These are phyloP conservation scores for Friedmanniomyces simplex DNA, from an alignment of 495 filamentous ascomycete genomes.

Conservation along the genomic window DNA sequence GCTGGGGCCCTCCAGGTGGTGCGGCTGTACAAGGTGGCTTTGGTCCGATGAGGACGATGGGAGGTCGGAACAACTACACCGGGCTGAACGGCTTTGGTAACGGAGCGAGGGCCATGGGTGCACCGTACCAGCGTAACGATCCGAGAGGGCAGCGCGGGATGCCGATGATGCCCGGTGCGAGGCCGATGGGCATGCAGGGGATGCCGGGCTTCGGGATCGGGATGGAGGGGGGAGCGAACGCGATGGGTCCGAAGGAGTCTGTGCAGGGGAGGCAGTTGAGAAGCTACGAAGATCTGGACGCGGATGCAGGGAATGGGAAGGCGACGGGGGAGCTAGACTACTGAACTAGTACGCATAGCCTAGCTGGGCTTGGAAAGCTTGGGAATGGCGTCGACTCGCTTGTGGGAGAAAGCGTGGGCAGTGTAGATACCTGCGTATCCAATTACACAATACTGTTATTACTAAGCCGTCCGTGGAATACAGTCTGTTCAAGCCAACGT, in stretches of 20 bases:
- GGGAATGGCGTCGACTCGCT: no score
- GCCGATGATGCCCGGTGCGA: conserved; percentile 30
- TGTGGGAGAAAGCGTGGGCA: no score
- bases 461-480: no score
- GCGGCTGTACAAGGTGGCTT: conserved; percentile 36
- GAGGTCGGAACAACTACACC: conserved; percentile 37
- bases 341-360: background rate
- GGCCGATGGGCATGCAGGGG: conserved; percentile 10
- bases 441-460: no score
- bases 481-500: no score
- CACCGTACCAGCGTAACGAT: conserved; percentile 43
- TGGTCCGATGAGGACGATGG: conserved; percentile 51
- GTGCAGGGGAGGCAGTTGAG: conserved; percentile 84
- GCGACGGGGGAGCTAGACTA: conserved; percentile 55
- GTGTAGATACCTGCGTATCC: no score
- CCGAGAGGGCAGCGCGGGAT: conserved; percentile 29
- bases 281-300: conserved; percentile 95
- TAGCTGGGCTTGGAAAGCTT: no score
- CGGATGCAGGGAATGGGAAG: conserved; percentile 44
- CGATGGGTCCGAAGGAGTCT: conserved; percentile 71
- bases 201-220: conserved; percentile 24
- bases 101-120: conserved; percentile 28
- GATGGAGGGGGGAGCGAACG: conserved; percentile 49
- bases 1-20: conserved; percentile 26
- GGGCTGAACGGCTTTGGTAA: conserved; percentile 16